Base-by-base conservation (phyloP, 1,139 yeast species). In the Debaryomyces psychrophilus region DNA sequence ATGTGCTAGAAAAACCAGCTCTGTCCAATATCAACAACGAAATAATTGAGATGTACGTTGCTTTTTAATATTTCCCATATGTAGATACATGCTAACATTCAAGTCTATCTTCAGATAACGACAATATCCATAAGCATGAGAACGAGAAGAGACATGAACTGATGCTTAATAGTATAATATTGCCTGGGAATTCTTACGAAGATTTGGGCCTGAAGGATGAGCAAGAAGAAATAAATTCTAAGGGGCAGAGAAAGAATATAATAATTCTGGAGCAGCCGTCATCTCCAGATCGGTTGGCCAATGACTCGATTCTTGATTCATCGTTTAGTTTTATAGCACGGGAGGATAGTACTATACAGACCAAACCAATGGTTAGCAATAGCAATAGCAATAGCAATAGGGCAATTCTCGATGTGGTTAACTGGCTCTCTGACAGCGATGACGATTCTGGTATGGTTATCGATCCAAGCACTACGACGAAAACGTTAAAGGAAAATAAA, bases 381-480 rank as follows among this genome's bases (percentile, higher is more conserved):
- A 4, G 25, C 20, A 33, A n/a, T 11, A n/a, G 9, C 5, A 20
- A 20, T 5, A 4, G 25, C 20, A 33, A n/a, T 5, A 33, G 11
- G 3, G 36, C 36, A 20, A 34, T 59, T 22, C 48, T 63, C 39
- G 68, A 64, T 41, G 45, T 62, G 28, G 48, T 48, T 12, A 59
- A 61, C 31, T 65, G 70, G 70, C 51, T 65, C 8, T 62, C 66
- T 22, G 63, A 61, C 36, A 58, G 65, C 23, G 65, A 59, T 5
- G 33, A 29, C 3, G 36, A 33, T 20, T 17, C 45, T n/a, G 31
- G 38, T 9, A 14, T 23, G 20, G n/a, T 33, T 20, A 15, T 18
- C 25, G 7, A 6, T 3, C 9, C 36, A 18, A 20, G 9, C 7
- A 18, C 15, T 15, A 33, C 25, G 25, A 11, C 14, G 8, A 20